phyloP scores from a whole-genome alignment of 495 filamentous ascomycete genomes.

The Neurospora sp. region DNA sequence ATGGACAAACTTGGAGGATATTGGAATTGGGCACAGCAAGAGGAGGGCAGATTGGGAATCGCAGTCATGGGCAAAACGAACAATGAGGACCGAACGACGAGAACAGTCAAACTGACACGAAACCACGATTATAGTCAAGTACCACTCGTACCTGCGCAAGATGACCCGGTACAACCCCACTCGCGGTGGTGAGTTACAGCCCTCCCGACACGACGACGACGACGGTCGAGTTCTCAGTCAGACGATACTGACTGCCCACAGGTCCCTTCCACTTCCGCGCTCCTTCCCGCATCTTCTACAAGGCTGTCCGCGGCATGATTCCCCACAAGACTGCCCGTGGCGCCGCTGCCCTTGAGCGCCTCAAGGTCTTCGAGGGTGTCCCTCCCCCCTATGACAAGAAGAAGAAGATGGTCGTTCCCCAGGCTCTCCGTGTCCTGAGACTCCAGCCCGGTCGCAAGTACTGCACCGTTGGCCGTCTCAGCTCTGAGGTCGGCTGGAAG shows the following conservation, averaged over 20 bases:
- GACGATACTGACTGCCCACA: slow-evolving; percentile 36
- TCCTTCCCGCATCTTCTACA: slow-evolving; percentile 98
- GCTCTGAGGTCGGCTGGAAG: slow-evolving; percentile 99
- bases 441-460: slow-evolving; percentile 98
- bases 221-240: slow-evolving; percentile 6
- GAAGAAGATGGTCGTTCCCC: slow-evolving; percentile 98
- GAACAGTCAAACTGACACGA: slow-evolving; percentile 20
- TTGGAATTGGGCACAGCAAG: slow-evolving; percentile 1
- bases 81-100: slow-evolving; percentile 2
- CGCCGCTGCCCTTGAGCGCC: slow-evolving; percentile 88
- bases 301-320: slow-evolving; percentile 99
- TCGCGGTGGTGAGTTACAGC: slow-evolving; percentile 66
- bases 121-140: slow-evolving; percentile 70
- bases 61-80: neutral
- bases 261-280: slow-evolving; percentile 99
- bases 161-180: slow-evolving; percentile 99
- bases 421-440: slow-evolving; percentile 88
- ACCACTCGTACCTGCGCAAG: slow-evolving; percentile 99
- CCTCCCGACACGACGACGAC: slow-evolving; percentile 1
- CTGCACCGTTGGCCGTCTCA: slow-evolving; percentile 95
- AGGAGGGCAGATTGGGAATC: neutral
- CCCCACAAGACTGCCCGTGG: slow-evolving; percentile 99
- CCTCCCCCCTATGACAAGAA: slow-evolving; percentile 98
- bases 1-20: neutral
- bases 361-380: slow-evolving; percentile 99